Conservation (phyloP, 257 asterid species). For the Gentiana dahurica region DNA sequence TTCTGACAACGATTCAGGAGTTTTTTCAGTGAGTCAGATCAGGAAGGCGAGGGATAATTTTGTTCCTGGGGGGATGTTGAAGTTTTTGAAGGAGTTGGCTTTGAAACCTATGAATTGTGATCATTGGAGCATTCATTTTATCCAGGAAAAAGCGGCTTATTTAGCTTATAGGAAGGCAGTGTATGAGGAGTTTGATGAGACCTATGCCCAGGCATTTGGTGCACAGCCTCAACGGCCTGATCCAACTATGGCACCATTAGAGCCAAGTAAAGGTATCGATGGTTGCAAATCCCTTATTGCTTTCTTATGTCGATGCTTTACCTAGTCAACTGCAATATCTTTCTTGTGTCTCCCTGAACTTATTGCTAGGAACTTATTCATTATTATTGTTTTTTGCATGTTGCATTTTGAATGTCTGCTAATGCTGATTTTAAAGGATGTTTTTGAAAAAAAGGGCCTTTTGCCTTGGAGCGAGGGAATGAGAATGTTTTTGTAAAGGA, state of each 20-base stretch:
- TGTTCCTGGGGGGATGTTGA: conserved; percentile 48
- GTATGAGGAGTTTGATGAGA: conserved; percentile 83
- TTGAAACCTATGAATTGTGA: conserved; percentile 38
- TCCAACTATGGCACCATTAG: conserved; percentile 35
- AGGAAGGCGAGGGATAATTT: conserved; percentile 54
- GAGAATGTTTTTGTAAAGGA: too few relatives aligned
- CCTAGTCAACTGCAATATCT: background rate
- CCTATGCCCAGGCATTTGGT: conserved; percentile 93
- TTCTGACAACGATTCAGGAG: conserved; percentile 51
- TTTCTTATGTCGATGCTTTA: background rate
- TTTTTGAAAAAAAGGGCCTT: too few relatives aligned
- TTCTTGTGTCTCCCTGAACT: too few relatives aligned
- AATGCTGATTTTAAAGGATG: too few relatives aligned
- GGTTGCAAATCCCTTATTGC: background rate
- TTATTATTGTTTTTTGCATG: too few relatives aligned
- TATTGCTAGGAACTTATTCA: too few relatives aligned
- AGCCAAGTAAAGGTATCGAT: conserved; percentile 61
- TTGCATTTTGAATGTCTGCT: too few relatives aligned
- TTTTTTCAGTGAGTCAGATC: conserved; percentile 54
- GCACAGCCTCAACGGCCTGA: conserved; percentile 40
- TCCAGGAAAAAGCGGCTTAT: conserved; percentile 56
- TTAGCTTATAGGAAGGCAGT: conserved; percentile 60
- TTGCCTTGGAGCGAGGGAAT: too few relatives aligned
- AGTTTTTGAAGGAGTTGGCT: conserved; percentile 44
- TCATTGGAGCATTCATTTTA: conserved; percentile 27